These are phyloP conservation scores for Coniella vitis DNA, from an alignment of 2,329 filamentous ascomycete genomes.

Conservation along the genomic window DNA sequence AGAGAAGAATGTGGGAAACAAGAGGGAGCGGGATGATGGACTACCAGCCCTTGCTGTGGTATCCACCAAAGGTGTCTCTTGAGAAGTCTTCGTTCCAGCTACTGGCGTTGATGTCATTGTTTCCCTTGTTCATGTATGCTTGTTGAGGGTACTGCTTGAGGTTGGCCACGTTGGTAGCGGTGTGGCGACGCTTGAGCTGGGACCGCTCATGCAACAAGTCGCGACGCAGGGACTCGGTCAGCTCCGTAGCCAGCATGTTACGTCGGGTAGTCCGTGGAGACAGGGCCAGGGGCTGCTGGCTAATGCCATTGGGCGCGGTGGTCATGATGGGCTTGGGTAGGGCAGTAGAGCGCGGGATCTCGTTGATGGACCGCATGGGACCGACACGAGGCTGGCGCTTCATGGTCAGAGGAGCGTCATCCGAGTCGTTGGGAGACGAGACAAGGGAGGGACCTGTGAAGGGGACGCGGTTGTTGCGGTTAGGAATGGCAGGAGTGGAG, in stretches of 20 bases:
- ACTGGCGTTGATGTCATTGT: slow-evolving; percentile 57
- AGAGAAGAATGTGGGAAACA: too few species aligned
- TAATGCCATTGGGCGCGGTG: slow-evolving; percentile 55
- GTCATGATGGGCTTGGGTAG: slow-evolving; percentile 66
- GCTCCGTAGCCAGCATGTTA: slow-evolving; percentile 92
- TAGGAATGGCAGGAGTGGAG: slow-evolving; percentile 57
- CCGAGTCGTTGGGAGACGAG: slow-evolving; percentile 50
- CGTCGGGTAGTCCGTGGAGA: slow-evolving; percentile 87
- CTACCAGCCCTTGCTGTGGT: slow-evolving; percentile 82
- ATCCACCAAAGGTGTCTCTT: slow-evolving; percentile 70
- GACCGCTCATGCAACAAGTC: slow-evolving; percentile 93
- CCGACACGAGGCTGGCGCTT: slow-evolving; percentile 48
- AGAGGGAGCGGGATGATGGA: slow-evolving; percentile 3
- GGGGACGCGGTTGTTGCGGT: slow-evolving; percentile 43
- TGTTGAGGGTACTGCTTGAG: slow-evolving; percentile 72
- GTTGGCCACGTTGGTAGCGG: slow-evolving; percentile 84
- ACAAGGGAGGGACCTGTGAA: slow-evolving; percentile 37
- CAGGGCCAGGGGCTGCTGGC: slow-evolving; percentile 59
- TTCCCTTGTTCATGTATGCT: slow-evolving; percentile 48
- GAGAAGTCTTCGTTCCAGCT: slow-evolving; percentile 85
- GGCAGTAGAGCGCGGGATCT: slow-evolving; percentile 57
- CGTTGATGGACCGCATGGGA: slow-evolving; percentile 48
- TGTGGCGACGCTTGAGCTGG: slow-evolving; percentile 86
- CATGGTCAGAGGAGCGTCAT: slow-evolving; percentile 58
- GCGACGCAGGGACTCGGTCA: slow-evolving; percentile 86